Evolutionary conservation across 495 filamentous ascomycete species (phyloP).

Genomic region (Penicillium chermesinum): DNA sequence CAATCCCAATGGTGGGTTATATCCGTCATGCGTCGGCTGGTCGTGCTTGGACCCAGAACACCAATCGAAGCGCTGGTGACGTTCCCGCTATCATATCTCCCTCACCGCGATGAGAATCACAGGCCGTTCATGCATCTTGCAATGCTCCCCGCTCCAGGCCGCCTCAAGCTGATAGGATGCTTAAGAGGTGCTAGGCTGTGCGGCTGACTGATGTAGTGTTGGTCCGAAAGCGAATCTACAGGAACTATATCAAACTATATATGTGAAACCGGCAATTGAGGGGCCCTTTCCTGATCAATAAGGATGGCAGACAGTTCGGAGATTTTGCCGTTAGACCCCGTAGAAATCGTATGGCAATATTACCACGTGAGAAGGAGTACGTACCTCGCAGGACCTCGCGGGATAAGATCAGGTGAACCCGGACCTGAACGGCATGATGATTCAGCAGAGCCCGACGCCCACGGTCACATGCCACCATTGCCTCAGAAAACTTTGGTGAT

Average conservation of each 20-base stretch:
- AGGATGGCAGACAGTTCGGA: too few species aligned
- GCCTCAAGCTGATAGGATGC: not conserved
- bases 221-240: not conserved
- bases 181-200: not conserved
- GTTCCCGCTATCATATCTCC: not conserved
- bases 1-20: not conserved
- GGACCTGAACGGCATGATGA: slow-evolving; percentile 9
- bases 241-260: not conserved
- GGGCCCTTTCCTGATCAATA: too few species aligned
- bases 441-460: slow-evolving; percentile 19
- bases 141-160: not conserved
- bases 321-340: too few species aligned
- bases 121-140: too few species aligned
- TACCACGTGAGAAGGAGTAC: not conserved
- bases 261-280: too few species aligned
- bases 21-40: not conserved
- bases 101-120: not conserved
- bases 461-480: slow-evolving; percentile 22
- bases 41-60: not conserved
- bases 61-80: too few species aligned
- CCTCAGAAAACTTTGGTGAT: not conserved
- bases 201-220: not conserved
- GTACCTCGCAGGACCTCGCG: not conserved
- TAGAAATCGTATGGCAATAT: too few species aligned
- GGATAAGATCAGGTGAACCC: not conserved